Base-by-base conservation (phyloP, 441 rosid species). In the Arabidopsis lyrata region DNA sequence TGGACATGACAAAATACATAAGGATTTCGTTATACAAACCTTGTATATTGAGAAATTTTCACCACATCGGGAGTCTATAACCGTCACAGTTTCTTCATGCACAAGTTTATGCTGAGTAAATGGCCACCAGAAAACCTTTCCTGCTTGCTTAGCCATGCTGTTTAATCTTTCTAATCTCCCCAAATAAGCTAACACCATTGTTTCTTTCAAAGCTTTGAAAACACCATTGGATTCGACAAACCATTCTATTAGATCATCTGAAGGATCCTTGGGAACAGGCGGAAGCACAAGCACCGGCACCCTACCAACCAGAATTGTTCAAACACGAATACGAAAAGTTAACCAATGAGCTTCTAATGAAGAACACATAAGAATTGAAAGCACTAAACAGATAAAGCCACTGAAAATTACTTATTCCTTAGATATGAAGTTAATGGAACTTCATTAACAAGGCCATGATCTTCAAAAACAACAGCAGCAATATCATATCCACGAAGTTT, bases 31-130 rank as follows among this genome's bases (percentile, higher is more conserved):
- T 32, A 60, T 38, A 79, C 80, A 66, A 73, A 92, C 98, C 98
- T 92, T 86, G 81, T 83, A 92, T 41, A 95, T 81, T 22, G 96
- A 78, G 83, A 92, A 95, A 59, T 85, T 85, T 87, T 95, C 99
- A 45, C 99, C 99, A 70, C 81, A 87, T 16, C 98, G 85, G 62
- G 98, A 92, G 86, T 95, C 97, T 81, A 95, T 92, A 36, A 92
- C 91, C 36, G 96, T 88, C 74, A 92, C 85, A 72, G 39, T 69
- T 52, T 75, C 87, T 81, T 90, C 83, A 11, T 85, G 85, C 31
- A 95, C 90, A 74, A 87, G 87, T 58, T 80, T 82, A 81, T 95
- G 99, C 81, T 95, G 97, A 79, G 99, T 92, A 82, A 90, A 92
- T 8, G 99, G 98, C 99, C 98, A 90, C 98, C 99, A 95, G 61